These are phyloP conservation scores for Viridothelium virens DNA, from an alignment of 495 filamentous ascomycete genomes.

Conservation along the genomic window DNA sequence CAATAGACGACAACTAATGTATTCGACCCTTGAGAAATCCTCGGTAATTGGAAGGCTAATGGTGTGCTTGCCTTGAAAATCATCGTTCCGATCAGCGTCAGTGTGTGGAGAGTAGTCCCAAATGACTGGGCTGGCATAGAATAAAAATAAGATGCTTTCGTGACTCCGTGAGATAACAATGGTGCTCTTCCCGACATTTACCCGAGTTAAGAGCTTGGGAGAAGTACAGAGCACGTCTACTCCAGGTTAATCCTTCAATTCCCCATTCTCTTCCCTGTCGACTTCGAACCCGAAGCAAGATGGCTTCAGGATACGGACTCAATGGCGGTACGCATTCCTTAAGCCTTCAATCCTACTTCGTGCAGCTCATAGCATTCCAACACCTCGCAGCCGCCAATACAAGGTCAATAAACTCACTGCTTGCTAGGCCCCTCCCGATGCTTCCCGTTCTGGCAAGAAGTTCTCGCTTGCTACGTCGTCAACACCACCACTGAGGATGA, in stretches of 20 bases:
- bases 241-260: background rate
- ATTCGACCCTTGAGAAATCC: no score
- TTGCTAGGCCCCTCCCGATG: constrained; percentile 73
- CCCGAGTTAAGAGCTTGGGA: background rate
- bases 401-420: background rate
- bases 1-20: no score
- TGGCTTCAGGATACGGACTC: constrained; percentile 33
- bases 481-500: constrained; percentile 51
- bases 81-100: no score
- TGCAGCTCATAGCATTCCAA: no score
- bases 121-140: no score
- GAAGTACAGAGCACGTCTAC: background rate
- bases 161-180: background rate
- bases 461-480: constrained; percentile 44
- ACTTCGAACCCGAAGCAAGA: constrained; percentile 13
- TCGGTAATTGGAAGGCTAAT: no score
- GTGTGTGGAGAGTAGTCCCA: no score
- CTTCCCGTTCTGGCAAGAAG: constrained; percentile 92
- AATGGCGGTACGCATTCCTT: constrained; percentile 22
- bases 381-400: no score
- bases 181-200: background rate
- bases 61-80: no score
- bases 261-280: background rate
- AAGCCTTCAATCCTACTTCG: background rate
- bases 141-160: background rate